A percentile compares a stretch with the other conserved stretches of the same genome.
phyloP scores from a whole-genome alignment of 495 filamentous ascomycete genomes.

The Apodospora peruviana region DNA sequence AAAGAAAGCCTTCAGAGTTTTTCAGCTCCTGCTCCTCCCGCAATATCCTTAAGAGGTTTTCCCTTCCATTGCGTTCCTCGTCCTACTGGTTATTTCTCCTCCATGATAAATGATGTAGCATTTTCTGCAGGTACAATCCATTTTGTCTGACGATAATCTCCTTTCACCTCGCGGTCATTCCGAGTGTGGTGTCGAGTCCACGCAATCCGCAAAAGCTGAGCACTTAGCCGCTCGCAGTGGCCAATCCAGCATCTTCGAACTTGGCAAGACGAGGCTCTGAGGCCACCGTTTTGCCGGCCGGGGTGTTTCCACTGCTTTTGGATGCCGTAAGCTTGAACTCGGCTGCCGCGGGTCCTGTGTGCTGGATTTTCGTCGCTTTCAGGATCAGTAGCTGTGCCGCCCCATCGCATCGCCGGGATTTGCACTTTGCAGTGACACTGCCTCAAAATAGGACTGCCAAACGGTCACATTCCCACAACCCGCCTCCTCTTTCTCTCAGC shows the following conservation, averaged over 20 bases:
- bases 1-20: background rate
- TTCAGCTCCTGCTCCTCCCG: background rate
- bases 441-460: no score
- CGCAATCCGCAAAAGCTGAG: background rate
- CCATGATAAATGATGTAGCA: background rate
- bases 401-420: no score
- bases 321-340: background rate
- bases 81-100: no score
- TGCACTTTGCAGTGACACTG: no score
- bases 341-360: background rate
- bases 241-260: background rate
- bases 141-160: background rate
- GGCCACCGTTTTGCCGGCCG: no score
- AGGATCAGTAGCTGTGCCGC: no score
- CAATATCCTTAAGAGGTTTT: no score
- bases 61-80: no score
- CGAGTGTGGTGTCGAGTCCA: background rate
- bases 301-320: no score
- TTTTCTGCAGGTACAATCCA: background rate
- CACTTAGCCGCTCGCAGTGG: background rate
- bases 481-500: no score
- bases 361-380: no score
- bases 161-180: background rate
- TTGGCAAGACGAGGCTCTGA: background rate
- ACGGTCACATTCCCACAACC: no score